Evolutionary conservation across 495 filamentous ascomycete genomes (phyloP), one percentile per base, ranked within the genome.

Genomic region (Penicillium desertorum): DNA sequence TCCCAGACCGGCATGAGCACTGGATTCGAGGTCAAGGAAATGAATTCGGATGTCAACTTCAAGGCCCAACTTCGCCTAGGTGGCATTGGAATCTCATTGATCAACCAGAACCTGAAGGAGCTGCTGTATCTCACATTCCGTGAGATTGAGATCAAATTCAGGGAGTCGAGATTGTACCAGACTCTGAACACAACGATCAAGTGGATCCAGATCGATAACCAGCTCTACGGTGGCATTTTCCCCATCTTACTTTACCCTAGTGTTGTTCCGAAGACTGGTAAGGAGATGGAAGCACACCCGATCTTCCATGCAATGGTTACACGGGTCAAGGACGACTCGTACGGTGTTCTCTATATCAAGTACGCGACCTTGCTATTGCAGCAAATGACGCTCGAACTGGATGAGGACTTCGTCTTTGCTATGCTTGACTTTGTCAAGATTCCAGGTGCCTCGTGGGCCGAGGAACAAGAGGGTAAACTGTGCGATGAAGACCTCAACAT

Each of bases 121-220:
- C 74, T 98, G 37, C 86, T 96, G 5, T 98, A 98, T 64, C 76
- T 96, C 64, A 98, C 95, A 1, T 88, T 96, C 77, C 84, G 92
- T 43, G 95, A 96, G 57, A 88, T 98, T 50, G 86, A 94, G 64
- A 77, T 98, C 62, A 92, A 92, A 61, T 95, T 90, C 67, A 88
- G 84, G 54, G 94, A 98, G 68, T 97, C 95, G n/a, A 78, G 82
- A 27, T 76, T 97, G 12, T 96, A 94, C 68, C 94, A 98, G 73
- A 97, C 90, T 5, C 72, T 97, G 56, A 90, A 88, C 46, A 80
- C 91, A 10, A 88, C 89, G 0, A 88, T 96, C 70, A 98, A 97
- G 71, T 98, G 94, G 94, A 92, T 98, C 47, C 94, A 98, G 71
- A 92, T 98, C 66, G 94, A 98, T 76, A 98, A 98, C 66, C 94